These are phyloP conservation scores for Teratosphaeria nubilosa DNA, from an alignment of 2,329 filamentous ascomycete species.

Conservation along the genomic window DNA sequence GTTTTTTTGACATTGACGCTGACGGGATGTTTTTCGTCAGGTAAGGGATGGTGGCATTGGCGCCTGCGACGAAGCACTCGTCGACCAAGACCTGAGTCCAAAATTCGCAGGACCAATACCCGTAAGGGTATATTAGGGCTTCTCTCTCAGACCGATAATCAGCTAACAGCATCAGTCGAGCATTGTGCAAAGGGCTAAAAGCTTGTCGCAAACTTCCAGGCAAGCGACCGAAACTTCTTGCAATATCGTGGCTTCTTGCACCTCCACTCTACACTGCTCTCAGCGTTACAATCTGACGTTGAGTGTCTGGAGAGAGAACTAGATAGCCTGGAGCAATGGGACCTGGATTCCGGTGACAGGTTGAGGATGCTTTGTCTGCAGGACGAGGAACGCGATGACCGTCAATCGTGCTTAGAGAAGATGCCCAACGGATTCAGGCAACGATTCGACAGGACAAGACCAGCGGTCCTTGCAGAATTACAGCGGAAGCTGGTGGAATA, in stretches of 20 bases:
- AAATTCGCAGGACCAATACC: too few species aligned
- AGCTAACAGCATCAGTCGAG: too few species aligned
- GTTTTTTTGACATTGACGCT: too few species aligned
- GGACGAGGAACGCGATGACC: slow-evolving; percentile 9
- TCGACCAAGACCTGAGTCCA: too few species aligned
- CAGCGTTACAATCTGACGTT: slow-evolving; percentile 31
- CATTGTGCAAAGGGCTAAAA: too few species aligned
- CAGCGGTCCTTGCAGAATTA: slow-evolving; percentile 14
- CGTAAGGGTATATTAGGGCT: too few species aligned
- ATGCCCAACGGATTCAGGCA: neutral
- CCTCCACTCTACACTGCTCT: slow-evolving; percentile 29
- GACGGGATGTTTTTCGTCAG: too few species aligned
- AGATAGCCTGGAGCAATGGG: slow-evolving; percentile 19
- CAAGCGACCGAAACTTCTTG: slow-evolving; percentile 30
- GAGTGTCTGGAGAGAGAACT: slow-evolving; percentile 28
- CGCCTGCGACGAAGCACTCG: too few species aligned
- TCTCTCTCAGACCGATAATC: too few species aligned
- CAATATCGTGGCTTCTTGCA: slow-evolving; percentile 32
- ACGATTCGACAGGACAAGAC: slow-evolving; percentile 7
- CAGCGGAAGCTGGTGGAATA: slow-evolving; percentile 14
- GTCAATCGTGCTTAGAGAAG: slow-evolving; percentile 6
- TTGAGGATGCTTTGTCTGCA: too few species aligned
- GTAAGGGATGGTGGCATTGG: too few species aligned
- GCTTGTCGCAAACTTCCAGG: slow-evolving; percentile 32
- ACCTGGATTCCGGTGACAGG: too few species aligned